phyloP scores from a whole-genome alignment of 2,329 filamentous ascomycete genomes.

The Coleophoma crateriformis region DNA sequence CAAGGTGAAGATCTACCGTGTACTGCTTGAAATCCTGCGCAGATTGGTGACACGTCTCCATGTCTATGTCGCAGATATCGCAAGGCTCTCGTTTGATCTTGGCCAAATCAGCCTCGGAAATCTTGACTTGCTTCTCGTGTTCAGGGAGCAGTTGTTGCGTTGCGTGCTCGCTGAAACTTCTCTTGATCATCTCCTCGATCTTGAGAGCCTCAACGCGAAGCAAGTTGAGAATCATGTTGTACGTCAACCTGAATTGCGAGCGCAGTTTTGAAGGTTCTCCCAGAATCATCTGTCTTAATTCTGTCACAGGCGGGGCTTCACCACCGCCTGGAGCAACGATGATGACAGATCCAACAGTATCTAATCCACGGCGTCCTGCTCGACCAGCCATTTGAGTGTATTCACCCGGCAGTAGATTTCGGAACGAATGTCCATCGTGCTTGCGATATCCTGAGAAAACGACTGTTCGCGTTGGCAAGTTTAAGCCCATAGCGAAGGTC shows the following conservation, averaged over 20 bases:
- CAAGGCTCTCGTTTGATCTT: conserved; percentile 87
- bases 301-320: conserved; percentile 79
- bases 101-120: conserved; percentile 85
- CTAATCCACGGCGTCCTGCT: conserved; percentile 86
- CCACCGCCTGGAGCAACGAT: conserved; percentile 78
- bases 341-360: conserved; percentile 89
- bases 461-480: conserved; percentile 90
- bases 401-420: conserved; percentile 87
- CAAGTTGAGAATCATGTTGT: conserved; percentile 98
- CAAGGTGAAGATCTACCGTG: conserved; percentile 75
- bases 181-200: conserved; percentile 99
- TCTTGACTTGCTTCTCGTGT: conserved; percentile 88
- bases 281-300: conserved; percentile 89
- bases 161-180: conserved; percentile 96
- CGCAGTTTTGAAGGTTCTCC: conserved; percentile 92
- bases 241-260: conserved; percentile 94
- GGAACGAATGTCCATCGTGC: conserved; percentile 87
- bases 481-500: conserved; percentile 97
- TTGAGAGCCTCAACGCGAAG: conserved; percentile 93
- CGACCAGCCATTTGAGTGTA: conserved; percentile 99
- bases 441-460: conserved; percentile 97
- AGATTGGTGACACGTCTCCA: conserved; percentile 77
- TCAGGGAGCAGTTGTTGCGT: conserved; percentile 91
- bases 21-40: conserved; percentile 74
- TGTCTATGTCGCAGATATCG: conserved; percentile 70